phyloP scores from a whole-genome alignment of 139 green algal species.

The Chlorella sp. region DNA sequence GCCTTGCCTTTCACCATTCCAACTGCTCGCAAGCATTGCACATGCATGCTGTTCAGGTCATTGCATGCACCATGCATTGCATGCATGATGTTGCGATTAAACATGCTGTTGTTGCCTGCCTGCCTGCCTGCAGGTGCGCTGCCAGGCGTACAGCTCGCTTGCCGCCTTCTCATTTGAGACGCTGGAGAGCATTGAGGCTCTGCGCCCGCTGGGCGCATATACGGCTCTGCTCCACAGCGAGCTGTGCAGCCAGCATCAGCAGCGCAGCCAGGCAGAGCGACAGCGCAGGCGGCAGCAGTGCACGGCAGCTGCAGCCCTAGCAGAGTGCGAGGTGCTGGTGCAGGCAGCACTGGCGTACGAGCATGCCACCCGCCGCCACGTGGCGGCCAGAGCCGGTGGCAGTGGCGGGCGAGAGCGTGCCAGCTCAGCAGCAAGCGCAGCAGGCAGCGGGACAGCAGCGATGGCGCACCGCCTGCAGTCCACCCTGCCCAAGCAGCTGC shows the following conservation, averaged over 20 bases:
- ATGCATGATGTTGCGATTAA: not conserved
- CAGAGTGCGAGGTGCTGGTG: conserved; percentile 28
- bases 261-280: not conserved
- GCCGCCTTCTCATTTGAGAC: conserved; percentile 36
- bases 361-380: conserved; percentile 19
- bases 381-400: not conserved
- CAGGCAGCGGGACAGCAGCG: not conserved
- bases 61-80: too few relatives aligned
- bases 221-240: conserved; percentile 37
- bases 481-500: conserved; percentile 32
- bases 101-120: not conserved
- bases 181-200: conserved; percentile 45
- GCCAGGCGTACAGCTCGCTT: conserved; percentile 48
- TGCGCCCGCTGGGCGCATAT: conserved; percentile 28
- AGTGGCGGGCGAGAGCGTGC: not conserved
- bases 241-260: not conserved
- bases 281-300: not conserved
- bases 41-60: not conserved
- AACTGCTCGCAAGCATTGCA: not conserved
- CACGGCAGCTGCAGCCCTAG: not conserved
- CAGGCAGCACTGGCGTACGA: conserved; percentile 12
- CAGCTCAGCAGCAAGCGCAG: not conserved
- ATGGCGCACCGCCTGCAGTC: conserved; percentile 14
- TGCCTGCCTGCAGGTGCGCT: conserved; percentile 39
- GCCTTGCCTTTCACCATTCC: not conserved